Percentiles rank a stretch among this genome's conserved stretches.
These are phyloP conservation scores for Plasmopara muralis DNA, from an alignment of 352 stramenopile genomes.

Conservation along the genomic window DNA sequence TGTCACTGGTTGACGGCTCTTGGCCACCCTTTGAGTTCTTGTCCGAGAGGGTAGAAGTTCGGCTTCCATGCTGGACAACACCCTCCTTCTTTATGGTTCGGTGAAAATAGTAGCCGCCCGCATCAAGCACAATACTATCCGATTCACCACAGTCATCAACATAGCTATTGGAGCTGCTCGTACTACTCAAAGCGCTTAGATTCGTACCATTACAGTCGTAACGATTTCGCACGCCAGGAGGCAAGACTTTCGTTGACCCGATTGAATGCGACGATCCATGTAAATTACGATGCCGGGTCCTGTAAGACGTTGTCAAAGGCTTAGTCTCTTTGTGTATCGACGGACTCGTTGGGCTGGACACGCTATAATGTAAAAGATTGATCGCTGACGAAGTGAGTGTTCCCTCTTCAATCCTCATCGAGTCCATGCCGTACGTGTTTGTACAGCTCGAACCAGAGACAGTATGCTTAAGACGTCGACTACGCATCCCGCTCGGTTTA, in stretches of 20 bases:
- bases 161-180: conserved; percentile 38
- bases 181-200: conserved; percentile 34
- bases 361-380: conserved; percentile 25
- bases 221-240: conserved; percentile 22
- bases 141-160: conserved; percentile 40
- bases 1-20: conserved; percentile 28
- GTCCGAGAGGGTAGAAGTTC: conserved; percentile 12
- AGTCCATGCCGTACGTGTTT: conserved; percentile 27
- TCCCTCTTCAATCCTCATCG: conserved; percentile 45
- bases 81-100: conserved; percentile 22
- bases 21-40: conserved; percentile 15
- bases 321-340: conserved; percentile 23
- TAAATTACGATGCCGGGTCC: conserved; percentile 15
- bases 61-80: conserved; percentile 12
- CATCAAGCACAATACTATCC: conserved; percentile 61
- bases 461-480: conserved; percentile 18
- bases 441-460: conserved; percentile 26
- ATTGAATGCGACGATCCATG: conserved; percentile 26
- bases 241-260: conserved; percentile 20
- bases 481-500: conserved; percentile 9
- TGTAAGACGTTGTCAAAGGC: conserved; percentile 12
- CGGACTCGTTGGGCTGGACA: conserved; percentile 29
- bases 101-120: conserved; percentile 69
- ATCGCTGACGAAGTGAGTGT: conserved; percentile 22
- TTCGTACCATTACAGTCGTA: conserved; percentile 30